Evolutionary conservation across 164 flowering plant genomes (phyloP).

Genomic region (Warburgia ugandensis): DNA sequence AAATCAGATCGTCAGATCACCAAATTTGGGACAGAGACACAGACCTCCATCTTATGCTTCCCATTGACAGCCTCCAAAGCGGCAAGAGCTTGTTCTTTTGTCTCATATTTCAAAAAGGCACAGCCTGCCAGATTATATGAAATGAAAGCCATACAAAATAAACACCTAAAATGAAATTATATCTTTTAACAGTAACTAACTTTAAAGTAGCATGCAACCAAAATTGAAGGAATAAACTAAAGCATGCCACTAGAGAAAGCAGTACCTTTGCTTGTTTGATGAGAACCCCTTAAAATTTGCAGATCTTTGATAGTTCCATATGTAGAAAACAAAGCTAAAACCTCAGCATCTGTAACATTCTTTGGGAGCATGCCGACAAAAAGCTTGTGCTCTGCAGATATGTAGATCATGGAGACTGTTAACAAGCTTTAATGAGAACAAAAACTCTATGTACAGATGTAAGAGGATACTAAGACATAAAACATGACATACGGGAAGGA

Average conservation of each 20-base stretch:
- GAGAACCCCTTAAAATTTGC: conserved; percentile 91
- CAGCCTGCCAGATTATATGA: conserved; percentile 47
- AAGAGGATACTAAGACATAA: too few relatives aligned
- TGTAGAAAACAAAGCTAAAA: conserved; percentile 63
- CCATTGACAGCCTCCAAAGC: conserved; percentile 88
- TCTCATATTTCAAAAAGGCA: conserved; percentile 96
- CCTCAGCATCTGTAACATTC: conserved; percentile 83
- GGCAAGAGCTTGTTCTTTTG: conserved; percentile 91
- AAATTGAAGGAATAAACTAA: conserved; percentile 4
- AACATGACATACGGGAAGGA: too few relatives aligned
- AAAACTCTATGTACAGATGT: too few relatives aligned
- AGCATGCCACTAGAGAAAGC: too few relatives aligned
- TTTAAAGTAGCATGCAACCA: not conserved
- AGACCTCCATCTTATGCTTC: conserved; percentile 94
- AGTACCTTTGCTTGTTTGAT: conserved; percentile 98
- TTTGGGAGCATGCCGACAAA: conserved; percentile 99
- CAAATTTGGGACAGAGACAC: conserved; percentile 19
- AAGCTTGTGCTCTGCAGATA: conserved; percentile 80
- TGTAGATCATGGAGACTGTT: conserved; percentile 3
- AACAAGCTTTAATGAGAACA: not conserved
- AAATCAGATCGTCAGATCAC: too few relatives aligned
- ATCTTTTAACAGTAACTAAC: too few relatives aligned
- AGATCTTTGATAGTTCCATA: conserved; percentile 84
- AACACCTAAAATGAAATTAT: not conserved
- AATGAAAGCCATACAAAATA: not conserved